Conservation (phyloP, 495 filamentous ascomycete species). For the Hypoxylon rickii region DNA sequence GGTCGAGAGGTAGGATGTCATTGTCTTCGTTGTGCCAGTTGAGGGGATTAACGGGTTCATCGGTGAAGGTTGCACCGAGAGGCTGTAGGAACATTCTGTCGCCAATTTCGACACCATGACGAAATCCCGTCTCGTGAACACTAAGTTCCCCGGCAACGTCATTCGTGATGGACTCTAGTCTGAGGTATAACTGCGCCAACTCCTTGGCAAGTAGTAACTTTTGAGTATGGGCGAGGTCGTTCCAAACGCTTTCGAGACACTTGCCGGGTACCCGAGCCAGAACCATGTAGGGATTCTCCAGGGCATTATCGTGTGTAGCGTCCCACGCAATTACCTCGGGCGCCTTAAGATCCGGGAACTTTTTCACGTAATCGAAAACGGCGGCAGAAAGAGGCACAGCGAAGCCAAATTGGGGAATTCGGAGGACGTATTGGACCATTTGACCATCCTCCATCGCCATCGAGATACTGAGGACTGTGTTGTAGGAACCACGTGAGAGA, state of each 20-base stretch:
- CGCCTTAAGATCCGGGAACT: slow-evolving; percentile 7
- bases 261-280: slow-evolving; percentile 10
- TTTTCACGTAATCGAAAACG: slow-evolving; percentile 5
- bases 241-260: neutral
- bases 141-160: too few species aligned
- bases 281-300: slow-evolving; percentile 6
- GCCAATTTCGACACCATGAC: too few species aligned
- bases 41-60: too few species aligned
- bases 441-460: neutral
- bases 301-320: slow-evolving; percentile 3
- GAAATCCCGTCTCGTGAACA: too few species aligned
- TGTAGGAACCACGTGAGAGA: slow-evolving; percentile 1
- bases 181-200: neutral
- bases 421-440: slow-evolving; percentile 5
- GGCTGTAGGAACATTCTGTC: too few species aligned
- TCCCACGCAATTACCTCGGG: slow-evolving; percentile 14
- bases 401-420: neutral
- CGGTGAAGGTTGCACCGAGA: too few species aligned
- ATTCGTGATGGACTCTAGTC: slow-evolving; percentile 12
- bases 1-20: too few species aligned
- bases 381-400: neutral
- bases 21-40: too few species aligned
- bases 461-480: slow-evolving; percentile 8
- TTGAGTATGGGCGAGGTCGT: slow-evolving; percentile 4
- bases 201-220: slow-evolving; percentile 14